These are phyloP conservation scores for Fusarium anguioides DNA, from an alignment of 2,329 filamentous ascomycete species.

Conservation along the genomic window DNA sequence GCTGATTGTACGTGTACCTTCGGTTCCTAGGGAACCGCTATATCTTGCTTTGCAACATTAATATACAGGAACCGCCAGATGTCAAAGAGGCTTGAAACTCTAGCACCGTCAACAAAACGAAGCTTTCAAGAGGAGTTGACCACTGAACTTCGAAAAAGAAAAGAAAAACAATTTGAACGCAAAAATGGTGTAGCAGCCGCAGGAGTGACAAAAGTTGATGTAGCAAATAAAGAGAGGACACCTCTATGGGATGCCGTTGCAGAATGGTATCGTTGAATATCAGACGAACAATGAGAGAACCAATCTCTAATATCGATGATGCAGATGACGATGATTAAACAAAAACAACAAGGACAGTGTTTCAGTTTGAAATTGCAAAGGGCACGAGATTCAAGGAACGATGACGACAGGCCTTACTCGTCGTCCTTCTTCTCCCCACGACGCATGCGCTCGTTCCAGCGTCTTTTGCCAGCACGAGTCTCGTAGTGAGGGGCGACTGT, in stretches of 20 bases:
- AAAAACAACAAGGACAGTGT: constrained; percentile 22
- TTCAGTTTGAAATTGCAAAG: constrained; percentile 7
- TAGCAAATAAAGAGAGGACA: constrained; percentile 26
- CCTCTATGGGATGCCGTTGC: constrained; percentile 37
- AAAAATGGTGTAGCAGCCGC: not conserved
- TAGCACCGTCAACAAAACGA: not conserved
- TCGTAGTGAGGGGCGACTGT: constrained; percentile 87
- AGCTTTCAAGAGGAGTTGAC: constrained; percentile 3
- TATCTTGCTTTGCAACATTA: constrained; percentile 22
- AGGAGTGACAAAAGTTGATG: constrained; percentile 7
- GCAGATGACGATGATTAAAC: constrained; percentile 10
- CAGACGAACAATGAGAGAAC: constrained; percentile 32
- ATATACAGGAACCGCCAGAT: constrained; percentile 32
- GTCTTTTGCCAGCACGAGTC: constrained; percentile 85
- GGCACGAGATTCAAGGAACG: not conserved
- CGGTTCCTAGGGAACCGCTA: not conserved
- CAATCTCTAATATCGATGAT: constrained; percentile 33
- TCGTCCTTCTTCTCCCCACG: constrained; percentile 49
- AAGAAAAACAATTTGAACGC: constrained; percentile 10
- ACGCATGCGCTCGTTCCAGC: constrained; percentile 71
- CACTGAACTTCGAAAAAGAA: constrained; percentile 9
- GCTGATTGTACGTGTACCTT: not conserved
- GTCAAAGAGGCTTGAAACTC: not conserved
- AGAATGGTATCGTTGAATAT: constrained; percentile 49
- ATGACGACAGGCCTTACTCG: constrained; percentile 33